These are phyloP conservation scores for Xanthoconium purpureum DNA, from an alignment of 768 basidiomycete species.

Conservation along the genomic window DNA sequence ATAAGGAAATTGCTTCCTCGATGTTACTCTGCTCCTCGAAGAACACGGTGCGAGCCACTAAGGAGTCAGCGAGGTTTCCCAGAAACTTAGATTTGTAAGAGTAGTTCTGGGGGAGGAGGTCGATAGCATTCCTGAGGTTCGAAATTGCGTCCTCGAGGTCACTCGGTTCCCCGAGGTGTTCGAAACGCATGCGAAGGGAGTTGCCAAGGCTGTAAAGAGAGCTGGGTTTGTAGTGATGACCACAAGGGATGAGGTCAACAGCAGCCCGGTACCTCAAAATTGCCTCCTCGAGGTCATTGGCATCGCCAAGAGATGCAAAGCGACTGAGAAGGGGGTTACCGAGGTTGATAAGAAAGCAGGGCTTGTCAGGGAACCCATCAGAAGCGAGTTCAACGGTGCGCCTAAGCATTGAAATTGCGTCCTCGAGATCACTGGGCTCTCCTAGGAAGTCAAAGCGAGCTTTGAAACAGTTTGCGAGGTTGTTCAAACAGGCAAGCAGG, in stretches of 20 bases:
- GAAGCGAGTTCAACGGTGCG: too few species aligned
- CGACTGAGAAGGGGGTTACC: not conserved
- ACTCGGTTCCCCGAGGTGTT: not conserved
- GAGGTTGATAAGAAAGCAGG: too few species aligned
- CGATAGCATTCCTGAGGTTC: not conserved
- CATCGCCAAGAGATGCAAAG: not conserved
- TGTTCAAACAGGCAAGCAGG: not conserved
- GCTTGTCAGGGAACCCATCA: not conserved
- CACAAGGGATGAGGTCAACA: not conserved
- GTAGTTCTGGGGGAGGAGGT: not conserved
- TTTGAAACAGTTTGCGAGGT: not conserved
- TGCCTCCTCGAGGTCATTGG: not conserved
- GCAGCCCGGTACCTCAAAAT: not conserved
- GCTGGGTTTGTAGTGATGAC: not conserved
- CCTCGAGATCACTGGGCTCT: not conserved
- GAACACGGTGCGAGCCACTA: not conserved
- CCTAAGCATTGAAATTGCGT: not conserved
- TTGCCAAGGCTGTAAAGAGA: not conserved
- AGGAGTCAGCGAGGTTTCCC: not conserved
- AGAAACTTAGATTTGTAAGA: not conserved
- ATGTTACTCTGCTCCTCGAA: not conserved
- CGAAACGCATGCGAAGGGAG: not conserved
- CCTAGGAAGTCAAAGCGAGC: not conserved
- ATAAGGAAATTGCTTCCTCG: not conserved
- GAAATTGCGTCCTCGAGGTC: too few species aligned